Base-by-base conservation (phyloP, 2,329 filamentous ascomycete species). In the Boeremia exigua region DNA sequence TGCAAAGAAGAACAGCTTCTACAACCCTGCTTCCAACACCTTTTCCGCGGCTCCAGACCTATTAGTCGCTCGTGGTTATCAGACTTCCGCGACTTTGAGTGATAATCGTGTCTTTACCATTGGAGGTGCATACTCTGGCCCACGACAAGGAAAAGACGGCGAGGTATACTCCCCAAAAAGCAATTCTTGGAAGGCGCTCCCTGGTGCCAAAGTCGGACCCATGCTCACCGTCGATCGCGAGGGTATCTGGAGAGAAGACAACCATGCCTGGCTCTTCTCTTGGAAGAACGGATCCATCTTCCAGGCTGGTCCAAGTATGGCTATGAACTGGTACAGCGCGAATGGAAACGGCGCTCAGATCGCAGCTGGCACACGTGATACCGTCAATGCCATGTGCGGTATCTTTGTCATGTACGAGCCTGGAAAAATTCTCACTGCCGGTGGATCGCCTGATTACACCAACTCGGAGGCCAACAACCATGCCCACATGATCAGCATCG, bases 291-390 rank as follows among this genome's bases (percentile, higher is more conserved):
- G 48, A 11, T 61, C 58, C 2, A 54, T 68, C 9, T 68, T 68
- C 55, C 66, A 68, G 33, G 66, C 64, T 17, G 66, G 66, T 14
- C 66, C 66, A 17, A 61, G 57, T 25, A 65, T 58, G 48, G 61
- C 59, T 9, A 66, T 66, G 64, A 66, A 69, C 52, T 69, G 66
- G 66, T 67, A 66, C 32, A 65, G 59, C n/a, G 63, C 65, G 4
- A 45, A 56, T 23, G 65, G 59, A 7, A 60, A 56, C 3, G 66
- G 66, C 23, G 55, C 53, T 17, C 61, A 65, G 45, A 27, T 39
- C 1, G 34, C 65, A 25, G 66, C 66, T 15, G 66, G 66, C 27
- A 63, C 53, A 15, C 45, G 66, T 17, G 66, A 67, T 33, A 38
- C 54, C 3, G 59, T 56, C 14, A 62, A 67, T 37, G 59, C 65